phyloP scores from a whole-genome alignment of 306 rosid genomes.

The Cucurbita pepo region DNA sequence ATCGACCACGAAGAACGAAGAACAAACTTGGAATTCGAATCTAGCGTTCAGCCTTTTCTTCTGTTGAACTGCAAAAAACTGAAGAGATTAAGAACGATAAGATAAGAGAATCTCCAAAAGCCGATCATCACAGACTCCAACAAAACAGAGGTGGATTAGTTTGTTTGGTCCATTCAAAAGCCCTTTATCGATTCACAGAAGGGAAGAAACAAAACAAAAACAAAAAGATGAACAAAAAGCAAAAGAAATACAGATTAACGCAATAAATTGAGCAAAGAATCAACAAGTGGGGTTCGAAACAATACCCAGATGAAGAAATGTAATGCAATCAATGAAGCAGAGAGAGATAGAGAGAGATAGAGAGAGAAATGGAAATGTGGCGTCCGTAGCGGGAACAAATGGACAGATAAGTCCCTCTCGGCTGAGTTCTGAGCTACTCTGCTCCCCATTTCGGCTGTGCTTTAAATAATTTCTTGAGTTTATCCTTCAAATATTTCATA shows the following conservation, averaged over 20 bases:
- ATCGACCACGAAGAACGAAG: background rate
- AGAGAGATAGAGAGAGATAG: no score
- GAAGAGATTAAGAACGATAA: background rate
- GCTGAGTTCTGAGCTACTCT: background rate
- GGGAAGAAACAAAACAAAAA: background rate
- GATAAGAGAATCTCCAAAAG: background rate
- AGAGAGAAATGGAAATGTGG: background rate
- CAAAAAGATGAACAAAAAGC: background rate
- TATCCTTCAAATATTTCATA: background rate
- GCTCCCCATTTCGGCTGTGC: background rate
- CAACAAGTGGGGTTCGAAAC: background rate
- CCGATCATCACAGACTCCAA: background rate
- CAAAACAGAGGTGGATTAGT: background rate
- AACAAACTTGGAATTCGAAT: background rate
- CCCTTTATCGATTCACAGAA: background rate
- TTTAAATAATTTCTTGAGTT: background rate
- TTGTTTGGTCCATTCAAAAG: background rate
- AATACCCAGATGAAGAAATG: constrained; percentile 2
- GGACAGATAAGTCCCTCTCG: background rate
- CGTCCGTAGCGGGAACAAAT: background rate
- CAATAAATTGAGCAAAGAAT: background rate
- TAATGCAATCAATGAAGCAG: no score
- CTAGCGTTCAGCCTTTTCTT: background rate
- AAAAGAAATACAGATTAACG: background rate
- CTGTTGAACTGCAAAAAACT: background rate